Base-by-base conservation (phyloP, 371 early-diverging fungal species). In the Actinomucor elegans region DNA sequence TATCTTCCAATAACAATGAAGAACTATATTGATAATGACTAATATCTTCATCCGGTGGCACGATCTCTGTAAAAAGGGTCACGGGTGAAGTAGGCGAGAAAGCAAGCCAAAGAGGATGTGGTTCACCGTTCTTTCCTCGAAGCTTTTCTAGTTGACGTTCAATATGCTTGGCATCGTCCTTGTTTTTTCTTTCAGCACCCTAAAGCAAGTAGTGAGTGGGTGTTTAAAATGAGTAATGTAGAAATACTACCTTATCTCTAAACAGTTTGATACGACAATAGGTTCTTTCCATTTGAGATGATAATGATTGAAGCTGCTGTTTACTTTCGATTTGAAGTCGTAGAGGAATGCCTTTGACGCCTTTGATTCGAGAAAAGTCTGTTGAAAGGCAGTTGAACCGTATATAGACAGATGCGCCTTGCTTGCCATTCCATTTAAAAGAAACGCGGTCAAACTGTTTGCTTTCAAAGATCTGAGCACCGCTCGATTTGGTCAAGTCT, bases 371-470 rank as follows among this genome's bases (percentile, higher is more conserved):
- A 41, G 80, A 74, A 54, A 81, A 81, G 48, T 81, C 82, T 1
- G 82, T 81, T 5, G 81, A 80, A 10, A 82, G 52, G 54, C 79
- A 78, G 52, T 79, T 76, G 50, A 82, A 80, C 29, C 72, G 66
- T 27, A 82, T 42, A 57, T 65, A 57, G 17, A 81, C 62, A 32
- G 71, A 67, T 23, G 75, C 77, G 21, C 81, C 81, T 6, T 53
- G 31, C 34, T 66, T 57, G 0, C 78, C 76, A 34, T 70, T 69
- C 78, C 80, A 79, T 38, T 62, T 63, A 49, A 79, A 78, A 7
- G 69, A 42, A 8, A 80, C 55, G 7, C 81, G 76, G 51, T 81
- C 81, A 59, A 81, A 75, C 28, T 52, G 61, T 29, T 56, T 61
- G 33, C 47, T 52, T 27, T 71, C 75, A 21, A 61, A 43, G 4